Evolutionary conservation across 23 red algal species (phyloP), one percentile per base, ranked within the genome.

Genomic region (Cyanidiococcus yangmingshanensis): DNA sequence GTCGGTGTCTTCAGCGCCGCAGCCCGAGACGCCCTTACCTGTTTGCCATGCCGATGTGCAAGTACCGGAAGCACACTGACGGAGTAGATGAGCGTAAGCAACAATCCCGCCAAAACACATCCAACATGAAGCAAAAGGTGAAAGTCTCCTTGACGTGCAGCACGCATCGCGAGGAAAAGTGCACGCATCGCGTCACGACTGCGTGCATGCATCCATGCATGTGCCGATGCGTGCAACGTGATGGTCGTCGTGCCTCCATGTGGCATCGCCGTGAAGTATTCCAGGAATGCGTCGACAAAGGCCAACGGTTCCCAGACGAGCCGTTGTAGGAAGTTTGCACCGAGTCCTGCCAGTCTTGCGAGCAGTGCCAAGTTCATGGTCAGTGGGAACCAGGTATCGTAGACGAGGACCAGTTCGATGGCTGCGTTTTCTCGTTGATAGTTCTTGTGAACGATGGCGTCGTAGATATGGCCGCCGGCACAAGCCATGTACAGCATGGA

Each of bases 401-500:
- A 71, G n/a, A 71, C 27, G n/a, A 71, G 7, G n/a, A 71, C 63
- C 7, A 71, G 63, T 35, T 71, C 63, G n/a, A 71, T 29, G 7
- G n/a, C 63, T 25, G 63, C 63, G 63, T 71, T 71, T 7, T 71
- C 63, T 25, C 27, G 63, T 29, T 35, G 12, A 35, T 71, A 71
- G 63, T 71, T 71, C 3, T 71, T 12, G 27, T 71, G 63, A 12
- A 71, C 63, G 63, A 71, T 7, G 7, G 63, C 63, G 63, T 71
- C 63, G 27, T 71, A 71, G n/a, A 71, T 35, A 30, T 71, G 63
- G 32, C 63, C 63, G 27, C 63, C 21, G 12, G 63, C 63, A 35
- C 63, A 71, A 7, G 63, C 63, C 63, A 71, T 71, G 63, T 71
- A 71, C 63, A 71, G 63, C 63, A 71, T 71, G 3, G 63, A 71